These are phyloP conservation scores for Phlyctochytrium arcticum DNA, from an alignment of 192 early-diverging fungal species.

Conservation along the genomic window DNA sequence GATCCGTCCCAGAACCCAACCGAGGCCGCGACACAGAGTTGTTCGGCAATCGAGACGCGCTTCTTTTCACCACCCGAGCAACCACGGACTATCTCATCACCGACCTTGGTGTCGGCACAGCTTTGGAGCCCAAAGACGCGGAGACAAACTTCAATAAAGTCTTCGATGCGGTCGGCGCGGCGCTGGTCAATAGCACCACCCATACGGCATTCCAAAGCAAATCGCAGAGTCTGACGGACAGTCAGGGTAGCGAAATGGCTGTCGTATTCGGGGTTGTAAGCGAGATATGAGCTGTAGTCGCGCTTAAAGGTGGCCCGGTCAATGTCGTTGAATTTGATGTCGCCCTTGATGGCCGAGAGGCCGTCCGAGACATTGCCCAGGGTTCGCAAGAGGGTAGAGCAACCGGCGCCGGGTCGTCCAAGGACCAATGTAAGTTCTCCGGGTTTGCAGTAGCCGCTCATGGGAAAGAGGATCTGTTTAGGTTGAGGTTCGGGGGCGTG, in stretches of 20 bases:
- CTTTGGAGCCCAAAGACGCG: slow-evolving; percentile 30
- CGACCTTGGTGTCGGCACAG: slow-evolving; percentile 44
- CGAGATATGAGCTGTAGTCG: slow-evolving; percentile 68
- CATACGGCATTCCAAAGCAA: slow-evolving; percentile 67
- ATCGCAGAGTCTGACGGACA: slow-evolving; percentile 71
- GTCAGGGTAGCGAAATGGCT: slow-evolving; percentile 76
- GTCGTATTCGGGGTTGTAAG: slow-evolving; percentile 80
- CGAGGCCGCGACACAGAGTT: slow-evolving; percentile 47
- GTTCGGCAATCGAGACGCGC: slow-evolving; percentile 76
- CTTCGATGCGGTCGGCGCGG: slow-evolving; percentile 50
- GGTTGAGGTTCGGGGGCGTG: not conserved
- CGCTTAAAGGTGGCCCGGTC: slow-evolving; percentile 51
- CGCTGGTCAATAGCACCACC: slow-evolving; percentile 30
- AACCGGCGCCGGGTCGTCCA: slow-evolving; percentile 68
- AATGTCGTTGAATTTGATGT: slow-evolving; percentile 66
- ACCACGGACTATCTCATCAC: slow-evolving; percentile 50
- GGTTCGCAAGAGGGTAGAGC: slow-evolving; percentile 61
- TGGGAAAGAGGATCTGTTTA: slow-evolving; percentile 47
- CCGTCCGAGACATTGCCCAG: slow-evolving; percentile 55
- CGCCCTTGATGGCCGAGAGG: slow-evolving; percentile 46
- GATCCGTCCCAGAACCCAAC: slow-evolving; percentile 49
- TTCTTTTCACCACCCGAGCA: slow-evolving; percentile 81
- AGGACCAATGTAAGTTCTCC: slow-evolving; percentile 72
- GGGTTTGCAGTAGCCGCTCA: slow-evolving; percentile 64
- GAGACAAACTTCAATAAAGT: slow-evolving; percentile 42